Evolutionary conservation across 2,329 filamentous ascomycete species (phyloP).

Genomic region (Akanthomyces muscarius): DNA sequence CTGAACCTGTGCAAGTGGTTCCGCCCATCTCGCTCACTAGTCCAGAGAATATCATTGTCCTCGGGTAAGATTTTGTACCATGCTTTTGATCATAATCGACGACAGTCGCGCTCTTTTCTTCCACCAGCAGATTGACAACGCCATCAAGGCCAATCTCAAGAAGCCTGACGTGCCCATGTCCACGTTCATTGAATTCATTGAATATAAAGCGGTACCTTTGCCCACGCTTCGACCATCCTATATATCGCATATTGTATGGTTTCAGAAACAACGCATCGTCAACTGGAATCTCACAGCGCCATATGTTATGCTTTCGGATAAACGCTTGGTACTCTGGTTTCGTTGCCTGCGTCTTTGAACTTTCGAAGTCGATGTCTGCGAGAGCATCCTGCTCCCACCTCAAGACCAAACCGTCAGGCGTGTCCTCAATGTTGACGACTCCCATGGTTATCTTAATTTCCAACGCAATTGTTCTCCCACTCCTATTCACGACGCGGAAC

Average conservation of each 20-base stretch:
- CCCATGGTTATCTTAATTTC: too few species aligned
- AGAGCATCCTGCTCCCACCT: too few species aligned
- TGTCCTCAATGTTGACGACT: too few species aligned
- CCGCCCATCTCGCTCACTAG: conserved; percentile 28
- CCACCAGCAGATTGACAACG: conserved; percentile 20
- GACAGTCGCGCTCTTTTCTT: conserved; percentile 26
- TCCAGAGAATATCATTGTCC: conserved; percentile 26
- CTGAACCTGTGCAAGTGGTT: conserved; percentile 28
- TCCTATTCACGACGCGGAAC: too few species aligned
- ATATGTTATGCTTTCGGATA: not conserved
- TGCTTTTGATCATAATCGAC: conserved; percentile 21
- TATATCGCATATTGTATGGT: conserved; percentile 21
- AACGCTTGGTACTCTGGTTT: not conserved
- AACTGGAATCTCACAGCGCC: conserved; percentile 23
- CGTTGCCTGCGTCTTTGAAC: not conserved
- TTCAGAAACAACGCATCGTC: conserved; percentile 24
- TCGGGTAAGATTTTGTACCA: not conserved
- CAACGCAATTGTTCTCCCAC: too few species aligned
- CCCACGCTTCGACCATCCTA: conserved; percentile 24
- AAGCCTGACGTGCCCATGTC: conserved; percentile 24
- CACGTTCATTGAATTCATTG: conserved; percentile 28
- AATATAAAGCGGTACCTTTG: conserved; percentile 27
- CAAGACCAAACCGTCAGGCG: too few species aligned
- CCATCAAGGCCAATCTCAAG: conserved; percentile 21
- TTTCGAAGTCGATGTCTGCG: not conserved